Base-by-base conservation (phyloP, 2,329 filamentous ascomycete genomes). In the Aspergillus amoenus region DNA sequence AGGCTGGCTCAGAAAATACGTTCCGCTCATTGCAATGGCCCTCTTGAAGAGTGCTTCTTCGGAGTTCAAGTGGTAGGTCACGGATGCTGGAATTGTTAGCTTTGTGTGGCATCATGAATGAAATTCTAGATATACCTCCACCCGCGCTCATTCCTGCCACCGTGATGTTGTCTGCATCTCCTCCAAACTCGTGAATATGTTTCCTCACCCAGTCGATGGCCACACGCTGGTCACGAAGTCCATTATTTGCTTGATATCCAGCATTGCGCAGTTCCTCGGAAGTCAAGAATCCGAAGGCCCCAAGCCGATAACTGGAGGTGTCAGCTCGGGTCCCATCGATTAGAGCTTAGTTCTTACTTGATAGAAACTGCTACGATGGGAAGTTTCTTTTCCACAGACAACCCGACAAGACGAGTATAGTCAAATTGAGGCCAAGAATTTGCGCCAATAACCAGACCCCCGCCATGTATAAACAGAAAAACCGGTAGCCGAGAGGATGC, bases 401-500 rank as follows among this genome's bases (percentile, higher is more conserved):
- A 61, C 58, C 75, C 74, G 4, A 82, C 79, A 5, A 84, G 59
- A 1, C 74, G 67, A 5, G 68, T 68, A 18, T 78, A 68, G 58
- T 83, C 78, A 60, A 80, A 82, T 39, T 83, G 79, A 1, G 81
- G 82, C 73, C 80, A 84, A 43, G 76, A 81, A 42, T 77, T 80
- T 3, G 79, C 79, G 3, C 81, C 82, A 3, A 79, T 72, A 3
- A 70, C 68, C 48, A 81, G 79, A 0, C 78, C 82, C 11, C 82
- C 81, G 0, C 82, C 82, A 57, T 84, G 81, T 4, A 84, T 75
- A 60, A 82, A 82, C 2, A 81, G 73, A 40, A 83, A 72, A 0
- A 84, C 81, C 0, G 82, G 82, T 2, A 83, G 68, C 5, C 73
- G 75, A 12, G 68, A 66, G 4, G 63, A 54, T 0, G 34, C 49